Conservation (phyloP, 2,329 filamentous ascomycete species). For the Venturia oleaginea region DNA sequence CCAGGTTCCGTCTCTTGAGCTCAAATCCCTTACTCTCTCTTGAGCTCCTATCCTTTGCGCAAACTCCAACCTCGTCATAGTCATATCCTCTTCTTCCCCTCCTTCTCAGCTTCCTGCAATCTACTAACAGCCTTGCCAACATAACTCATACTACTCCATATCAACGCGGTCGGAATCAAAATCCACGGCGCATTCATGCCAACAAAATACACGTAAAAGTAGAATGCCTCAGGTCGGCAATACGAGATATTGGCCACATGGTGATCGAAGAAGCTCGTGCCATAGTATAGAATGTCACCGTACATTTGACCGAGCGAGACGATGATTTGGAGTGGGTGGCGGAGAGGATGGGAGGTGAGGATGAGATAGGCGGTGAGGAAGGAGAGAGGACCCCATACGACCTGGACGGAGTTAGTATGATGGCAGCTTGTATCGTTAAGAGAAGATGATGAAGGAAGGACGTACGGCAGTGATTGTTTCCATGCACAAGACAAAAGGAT, state of each 20-base stretch:
- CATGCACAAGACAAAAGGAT: constrained; percentile 79
- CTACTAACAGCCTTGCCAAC: neutral
- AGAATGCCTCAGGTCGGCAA: constrained; percentile 52
- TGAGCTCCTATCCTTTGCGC: too few species aligned
- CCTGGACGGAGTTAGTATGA: constrained; percentile 28
- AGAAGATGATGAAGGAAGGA: constrained; percentile 14
- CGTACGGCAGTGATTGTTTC: constrained; percentile 72
- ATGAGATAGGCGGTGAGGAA: constrained; percentile 48
- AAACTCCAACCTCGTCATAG: neutral
- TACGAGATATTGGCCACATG: constrained; percentile 45
- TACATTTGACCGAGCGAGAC: constrained; percentile 57
- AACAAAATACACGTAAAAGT: constrained; percentile 59
- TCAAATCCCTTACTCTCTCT: too few species aligned
- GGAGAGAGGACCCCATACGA: constrained; percentile 53
- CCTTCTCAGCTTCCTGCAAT: neutral
- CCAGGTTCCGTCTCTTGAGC: too few species aligned
- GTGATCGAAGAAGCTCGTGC: constrained; percentile 53
- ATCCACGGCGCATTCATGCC: constrained; percentile 61
- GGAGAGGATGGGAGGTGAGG: constrained; percentile 44
- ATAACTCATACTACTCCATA: neutral
- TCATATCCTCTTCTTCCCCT: neutral
- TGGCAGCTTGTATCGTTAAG: too few species aligned
- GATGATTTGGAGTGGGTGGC: constrained; percentile 50
- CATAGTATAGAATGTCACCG: constrained; percentile 56
- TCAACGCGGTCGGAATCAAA: constrained; percentile 40